Evolutionary conservation across 1,284 basidiomycete species (phyloP).

Genomic region (Ustilago tritici): DNA sequence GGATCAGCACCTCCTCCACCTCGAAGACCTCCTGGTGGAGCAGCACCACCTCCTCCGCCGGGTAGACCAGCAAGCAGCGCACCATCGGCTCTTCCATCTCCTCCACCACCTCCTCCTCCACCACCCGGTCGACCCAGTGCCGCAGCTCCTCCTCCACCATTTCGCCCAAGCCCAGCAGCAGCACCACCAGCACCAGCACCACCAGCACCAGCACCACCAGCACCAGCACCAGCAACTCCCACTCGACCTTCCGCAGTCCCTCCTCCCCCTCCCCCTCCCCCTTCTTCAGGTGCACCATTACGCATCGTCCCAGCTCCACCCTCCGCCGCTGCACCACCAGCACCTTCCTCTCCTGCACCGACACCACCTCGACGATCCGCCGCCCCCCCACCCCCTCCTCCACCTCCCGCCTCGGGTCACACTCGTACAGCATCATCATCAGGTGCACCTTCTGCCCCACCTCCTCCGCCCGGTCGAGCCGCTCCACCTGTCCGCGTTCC

Average conservation of each 20-base stretch:
- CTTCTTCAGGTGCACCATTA: slow-evolving; percentile 23
- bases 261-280: slow-evolving; percentile 29
- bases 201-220: slow-evolving; percentile 16
- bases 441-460: slow-evolving; percentile 72
- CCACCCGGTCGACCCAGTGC: slow-evolving; percentile 23
- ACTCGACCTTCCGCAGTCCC: slow-evolving; percentile 27
- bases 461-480: slow-evolving; percentile 78
- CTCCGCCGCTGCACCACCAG: slow-evolving; percentile 21
- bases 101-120: slow-evolving; percentile 36
- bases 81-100: slow-evolving; percentile 22
- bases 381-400: slow-evolving; percentile 81
- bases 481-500: slow-evolving; percentile 76
- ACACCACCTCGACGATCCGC: slow-evolving; percentile 80
- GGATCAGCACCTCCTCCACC: slow-evolving; percentile 35
- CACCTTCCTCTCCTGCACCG: slow-evolving; percentile 27
- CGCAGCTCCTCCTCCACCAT: slow-evolving; percentile 17
- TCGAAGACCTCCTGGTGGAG: slow-evolving; percentile 25
- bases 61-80: slow-evolving; percentile 12
- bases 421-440: slow-evolving; percentile 28
- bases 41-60: slow-evolving; percentile 25
- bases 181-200: slow-evolving; percentile 1
- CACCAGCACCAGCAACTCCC: not conserved
- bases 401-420: slow-evolving; percentile 42
- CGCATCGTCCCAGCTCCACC: slow-evolving; percentile 30
- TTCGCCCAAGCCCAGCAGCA: slow-evolving; percentile 25